Evolutionary conservation across 179 eudicot genomes (phyloP), one percentile per base, ranked within the genome.

Genomic region (Kewa caespitosa): DNA sequence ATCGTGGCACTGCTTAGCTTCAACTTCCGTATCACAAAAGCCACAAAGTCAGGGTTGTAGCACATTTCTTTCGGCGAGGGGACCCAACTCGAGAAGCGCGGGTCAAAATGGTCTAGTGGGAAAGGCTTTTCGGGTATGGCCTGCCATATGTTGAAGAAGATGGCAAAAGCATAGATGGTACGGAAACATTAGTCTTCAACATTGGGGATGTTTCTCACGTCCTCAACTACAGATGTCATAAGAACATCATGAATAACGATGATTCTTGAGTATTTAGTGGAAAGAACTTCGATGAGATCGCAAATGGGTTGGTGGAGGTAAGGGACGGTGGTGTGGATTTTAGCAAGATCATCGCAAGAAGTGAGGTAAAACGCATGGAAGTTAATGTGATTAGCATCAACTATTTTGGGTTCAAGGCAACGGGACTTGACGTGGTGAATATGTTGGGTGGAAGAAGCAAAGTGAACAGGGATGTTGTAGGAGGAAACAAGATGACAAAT

Each of bases 171-270:
- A 0, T 84, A 85, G 61, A 71, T 41, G 8, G 81, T 76, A 22
- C 59, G 69, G 59, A 88, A 88, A 8, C 70, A 17, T 28, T 86
- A 90, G 30, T 83, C 70, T 25, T 87, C 90, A 0, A 69, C 84
- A 31, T 88, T 88, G 6, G 84, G 79, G 27, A 87, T 10, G 0
- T 36, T 59, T 6, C 31, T 55, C 27, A 74, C 64, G 50, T 90
- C 92, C 42, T 88, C 88, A n/a, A 85, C 86, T 3, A 82, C 89
- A 0, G 76, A 82, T 23, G 78, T 59, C 90, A 88, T 85, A 1
- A 82, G 59, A 33, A 63, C 33, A 38, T 90, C 90, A 34, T 86
- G 86, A 38, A 88, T 69, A 14, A 88, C 76, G 10, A 87, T 67
- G 0, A 90, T 72, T 39, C 86, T 76, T 9, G 64, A 25, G 23